A percentile compares a stretch with the other conserved stretches of the same genome.
Evolutionary conservation across 1,284 basidiomycete species (phyloP).

Genomic region (Hemileia vastatrix): DNA sequence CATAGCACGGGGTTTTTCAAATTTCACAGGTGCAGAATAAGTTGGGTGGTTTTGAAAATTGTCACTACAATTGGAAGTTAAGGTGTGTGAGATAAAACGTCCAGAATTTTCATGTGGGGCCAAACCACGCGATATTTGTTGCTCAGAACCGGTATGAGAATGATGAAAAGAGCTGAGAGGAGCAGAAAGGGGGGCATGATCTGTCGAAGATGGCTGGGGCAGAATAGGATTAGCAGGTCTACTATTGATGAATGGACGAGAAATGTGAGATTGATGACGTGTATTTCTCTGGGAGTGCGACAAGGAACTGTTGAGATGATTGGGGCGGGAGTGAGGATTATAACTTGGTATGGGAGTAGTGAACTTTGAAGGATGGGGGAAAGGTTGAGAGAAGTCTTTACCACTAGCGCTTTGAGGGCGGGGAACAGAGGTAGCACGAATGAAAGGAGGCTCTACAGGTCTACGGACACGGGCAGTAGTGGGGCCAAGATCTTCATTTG

Average conservation of each 20-base stretch:
- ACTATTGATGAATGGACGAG: no score
- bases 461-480: conserved; percentile 6
- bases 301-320: neutral
- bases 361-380: neutral
- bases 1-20: no score
- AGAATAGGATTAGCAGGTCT: neutral
- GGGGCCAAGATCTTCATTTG: conserved; percentile 12
- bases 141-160: no score
- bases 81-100: no score
- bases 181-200: neutral
- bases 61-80: no score
- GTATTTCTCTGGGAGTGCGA: no score
- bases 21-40: no score
- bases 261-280: no score
- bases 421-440: neutral
- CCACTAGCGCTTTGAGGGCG: neutral
- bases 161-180: no score
- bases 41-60: no score
- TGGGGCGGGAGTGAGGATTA: neutral
- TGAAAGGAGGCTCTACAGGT: conserved; percentile 9
- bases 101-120: no score
- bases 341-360: neutral
- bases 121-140: no score
- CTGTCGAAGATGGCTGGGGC: neutral
- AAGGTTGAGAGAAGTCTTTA: neutral